Conservation (phyloP, 805 yeast genomes). For the Scheffersomyces spartinae region DNA sequence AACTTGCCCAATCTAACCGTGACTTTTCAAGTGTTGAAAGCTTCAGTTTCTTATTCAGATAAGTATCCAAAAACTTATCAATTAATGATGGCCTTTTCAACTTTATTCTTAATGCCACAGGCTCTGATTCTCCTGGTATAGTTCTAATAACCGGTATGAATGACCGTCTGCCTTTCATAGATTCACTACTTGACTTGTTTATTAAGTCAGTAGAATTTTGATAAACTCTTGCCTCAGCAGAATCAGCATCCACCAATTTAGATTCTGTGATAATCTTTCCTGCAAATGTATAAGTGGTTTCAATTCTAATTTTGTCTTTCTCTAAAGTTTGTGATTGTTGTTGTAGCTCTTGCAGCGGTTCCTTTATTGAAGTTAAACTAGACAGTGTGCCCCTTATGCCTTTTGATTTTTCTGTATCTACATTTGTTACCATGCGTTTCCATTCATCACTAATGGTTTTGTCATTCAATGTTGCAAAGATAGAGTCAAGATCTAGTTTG, state of each 20-base stretch:
- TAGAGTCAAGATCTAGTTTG: conserved; percentile 1
- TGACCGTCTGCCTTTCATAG: conserved; percentile 10
- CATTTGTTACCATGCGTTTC: neutral
- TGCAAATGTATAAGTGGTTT: conserved; percentile 77
- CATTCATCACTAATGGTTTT: neutral
- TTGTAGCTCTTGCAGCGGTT: conserved; percentile 3
- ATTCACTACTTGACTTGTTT: conserved; percentile 5
- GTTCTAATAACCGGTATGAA: conserved; percentile 23
- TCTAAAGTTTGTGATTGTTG: conserved; percentile 5
- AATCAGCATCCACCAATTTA: conserved; percentile 60
- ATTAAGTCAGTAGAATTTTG: conserved; percentile 39
- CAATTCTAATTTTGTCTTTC: conserved; percentile 55
- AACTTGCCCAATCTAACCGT: conserved; percentile 87
- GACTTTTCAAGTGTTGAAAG: conserved; percentile 89
- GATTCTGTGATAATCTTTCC: conserved; percentile 73
- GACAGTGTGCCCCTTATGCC: conserved; percentile 3
- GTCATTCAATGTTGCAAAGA: neutral
- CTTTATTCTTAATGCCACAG: conserved; percentile 37
- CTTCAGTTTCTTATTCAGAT: conserved; percentile 53
- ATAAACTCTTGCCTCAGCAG: conserved; percentile 84
- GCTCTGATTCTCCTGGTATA: conserved; percentile 17
- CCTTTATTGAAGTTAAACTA: conserved; percentile 7
- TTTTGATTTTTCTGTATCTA: conserved; percentile 1
- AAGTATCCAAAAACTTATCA: conserved; percentile 60
- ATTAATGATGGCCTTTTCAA: conserved; percentile 65